phyloP scores from a whole-genome alignment of 805 yeast species.

The Scheffersomyces spartinae region DNA sequence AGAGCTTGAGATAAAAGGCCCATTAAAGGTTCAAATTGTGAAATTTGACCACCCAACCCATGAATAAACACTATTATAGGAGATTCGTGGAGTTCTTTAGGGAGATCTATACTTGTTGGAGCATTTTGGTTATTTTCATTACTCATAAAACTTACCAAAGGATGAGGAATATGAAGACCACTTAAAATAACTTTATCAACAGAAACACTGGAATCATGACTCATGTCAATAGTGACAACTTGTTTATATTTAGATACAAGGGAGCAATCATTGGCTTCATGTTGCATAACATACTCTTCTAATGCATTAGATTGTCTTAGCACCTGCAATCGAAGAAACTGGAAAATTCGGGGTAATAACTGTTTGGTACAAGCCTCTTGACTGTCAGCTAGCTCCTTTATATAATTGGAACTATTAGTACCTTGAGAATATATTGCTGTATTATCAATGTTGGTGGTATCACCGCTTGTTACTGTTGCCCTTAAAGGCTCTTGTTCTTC shows the following conservation, averaged over 20 bases:
- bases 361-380: no score
- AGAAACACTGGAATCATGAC: conserved; percentile 8
- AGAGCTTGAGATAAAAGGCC: conserved; percentile 51
- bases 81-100: conserved; percentile 28
- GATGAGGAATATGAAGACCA: conserved; percentile 29
- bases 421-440: no score
- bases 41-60: conserved; percentile 84
- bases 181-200: conserved; percentile 18
- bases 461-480: no score
- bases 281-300: conserved; percentile 16
- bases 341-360: no score
- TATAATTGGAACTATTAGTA: no score
- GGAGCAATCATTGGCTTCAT: conserved; percentile 33
- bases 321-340: conserved; percentile 15
- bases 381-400: no score
- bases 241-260: conserved; percentile 25
- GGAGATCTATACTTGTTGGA: conserved; percentile 10
- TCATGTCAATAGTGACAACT: conserved; percentile 17
- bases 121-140: conserved; percentile 8
- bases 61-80: conserved; percentile 65
- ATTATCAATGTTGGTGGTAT: no score
- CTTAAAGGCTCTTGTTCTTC: no score
- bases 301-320: conserved; percentile 14
- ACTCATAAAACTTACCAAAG: conserved; percentile 16
- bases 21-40: conserved; percentile 71